phyloP scores from a whole-genome alignment of 768 basidiomycete genomes.

The Porpolomopsis calyptriformis region DNA sequence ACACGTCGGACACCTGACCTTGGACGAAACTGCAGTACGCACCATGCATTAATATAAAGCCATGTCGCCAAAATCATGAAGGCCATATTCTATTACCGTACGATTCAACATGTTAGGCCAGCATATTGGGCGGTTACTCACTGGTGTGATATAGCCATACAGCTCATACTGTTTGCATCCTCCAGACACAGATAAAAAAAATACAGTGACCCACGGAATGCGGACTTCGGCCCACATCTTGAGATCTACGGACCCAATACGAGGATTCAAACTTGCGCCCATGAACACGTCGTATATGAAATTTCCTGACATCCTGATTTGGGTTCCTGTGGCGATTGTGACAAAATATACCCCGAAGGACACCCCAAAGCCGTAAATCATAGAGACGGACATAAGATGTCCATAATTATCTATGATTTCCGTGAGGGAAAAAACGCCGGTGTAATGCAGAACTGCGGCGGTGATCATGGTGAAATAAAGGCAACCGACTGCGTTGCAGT shows the following conservation, averaged over 20 bases:
- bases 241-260: constrained; percentile 82
- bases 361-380: constrained; percentile 81
- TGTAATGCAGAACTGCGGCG: constrained; percentile 65
- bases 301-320: constrained; percentile 91
- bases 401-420: constrained; percentile 96
- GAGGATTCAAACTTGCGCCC: constrained; percentile 91
- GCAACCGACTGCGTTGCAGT: constrained; percentile 87
- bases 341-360: constrained; percentile 74
- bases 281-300: constrained; percentile 94
- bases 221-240: constrained; percentile 99
- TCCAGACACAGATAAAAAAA: constrained; percentile 86
- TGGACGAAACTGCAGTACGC: constrained; percentile 11
- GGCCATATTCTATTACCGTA: constrained; percentile 67
- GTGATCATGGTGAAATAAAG: constrained; percentile 77
- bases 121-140: constrained; percentile 31
- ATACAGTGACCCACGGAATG: constrained; percentile 94
- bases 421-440: constrained; percentile 78
- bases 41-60: constrained; percentile 96
- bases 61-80: constrained; percentile 95
- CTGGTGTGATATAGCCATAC: constrained; percentile 85
- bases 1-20: constrained; percentile 1
- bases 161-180: constrained; percentile 92
- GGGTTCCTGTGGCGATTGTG: constrained; percentile 64
- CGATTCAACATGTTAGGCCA: neutral
- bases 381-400: constrained; percentile 88